A percentile compares a stretch with the other conserved stretches of the same genome.
These are phyloP conservation scores for Adansonia rubrostipa DNA, from an alignment of 441 rosid species.

Conservation along the genomic window DNA sequence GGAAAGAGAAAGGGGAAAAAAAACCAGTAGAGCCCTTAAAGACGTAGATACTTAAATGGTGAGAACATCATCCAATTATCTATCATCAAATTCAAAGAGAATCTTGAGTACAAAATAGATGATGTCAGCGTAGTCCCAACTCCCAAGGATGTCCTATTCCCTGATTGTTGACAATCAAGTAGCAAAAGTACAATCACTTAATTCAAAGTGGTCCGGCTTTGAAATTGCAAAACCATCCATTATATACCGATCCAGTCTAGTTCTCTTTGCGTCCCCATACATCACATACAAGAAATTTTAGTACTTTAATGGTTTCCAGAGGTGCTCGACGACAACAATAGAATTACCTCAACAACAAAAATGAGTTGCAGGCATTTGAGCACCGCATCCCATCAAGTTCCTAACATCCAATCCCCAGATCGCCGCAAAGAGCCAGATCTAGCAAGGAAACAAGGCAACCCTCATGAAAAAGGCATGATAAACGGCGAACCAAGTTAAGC, in stretches of 20 bases:
- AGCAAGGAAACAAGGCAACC: conserved; percentile 73
- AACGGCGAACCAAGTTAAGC: conserved; percentile 34
- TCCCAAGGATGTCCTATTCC: neutral
- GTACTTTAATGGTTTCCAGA: conserved; percentile 32
- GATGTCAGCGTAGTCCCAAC: conserved; percentile 21
- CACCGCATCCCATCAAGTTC: conserved; percentile 80
- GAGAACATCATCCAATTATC: conserved; percentile 16
- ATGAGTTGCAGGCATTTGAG: conserved; percentile 52
- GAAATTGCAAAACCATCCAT: conserved; percentile 45
- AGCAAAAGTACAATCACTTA: conserved; percentile 37
- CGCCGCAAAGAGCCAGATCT: conserved; percentile 79
- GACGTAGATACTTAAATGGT: neutral
- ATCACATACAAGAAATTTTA: conserved; percentile 29
- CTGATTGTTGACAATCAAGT: conserved; percentile 32
- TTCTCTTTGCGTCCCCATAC: conserved; percentile 34
- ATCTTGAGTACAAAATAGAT: conserved; percentile 14
- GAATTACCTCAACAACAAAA: conserved; percentile 62
- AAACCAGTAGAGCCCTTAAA: conserved; percentile 20
- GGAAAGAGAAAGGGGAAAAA: conserved; percentile 9
- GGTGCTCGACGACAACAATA: conserved; percentile 51
- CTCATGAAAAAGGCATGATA: conserved; percentile 43
- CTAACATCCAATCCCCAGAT: conserved; percentile 79
- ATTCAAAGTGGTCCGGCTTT: conserved; percentile 51
- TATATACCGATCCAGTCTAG: conserved; percentile 32
- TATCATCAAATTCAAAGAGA: conserved; percentile 29